Evolutionary conservation across 768 basidiomycete genomes (phyloP).

Genomic region (Trametes cubensis): DNA sequence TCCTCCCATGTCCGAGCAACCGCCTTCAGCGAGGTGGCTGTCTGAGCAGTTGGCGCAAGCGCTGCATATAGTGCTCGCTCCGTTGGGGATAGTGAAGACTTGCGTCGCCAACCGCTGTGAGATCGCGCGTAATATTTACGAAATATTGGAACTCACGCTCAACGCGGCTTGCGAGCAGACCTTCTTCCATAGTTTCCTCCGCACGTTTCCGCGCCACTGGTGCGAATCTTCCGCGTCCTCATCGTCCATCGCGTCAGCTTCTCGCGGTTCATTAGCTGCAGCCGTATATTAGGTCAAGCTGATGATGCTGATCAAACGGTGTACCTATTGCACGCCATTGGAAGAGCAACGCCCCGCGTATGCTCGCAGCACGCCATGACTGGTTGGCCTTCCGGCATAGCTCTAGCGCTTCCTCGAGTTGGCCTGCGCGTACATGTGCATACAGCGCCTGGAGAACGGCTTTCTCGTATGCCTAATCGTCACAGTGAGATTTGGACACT

Average conservation of each 20-base stretch:
- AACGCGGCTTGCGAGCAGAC: constrained; percentile 79
- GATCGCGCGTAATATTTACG: background rate
- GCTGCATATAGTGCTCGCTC: constrained; percentile 91
- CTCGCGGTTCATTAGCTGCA: constrained; percentile 51
- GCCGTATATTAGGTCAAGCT: no score
- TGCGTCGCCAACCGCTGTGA: background rate
- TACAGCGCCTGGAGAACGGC: constrained; percentile 77
- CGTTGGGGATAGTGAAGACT: constrained; percentile 62
- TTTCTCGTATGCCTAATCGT: constrained; percentile 74
- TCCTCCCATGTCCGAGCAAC: constrained; percentile 93
- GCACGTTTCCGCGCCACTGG: constrained; percentile 72
- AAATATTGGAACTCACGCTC: constrained; percentile 54
- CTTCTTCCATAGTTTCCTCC: constrained; percentile 84
- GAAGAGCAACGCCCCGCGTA: constrained; percentile 82
- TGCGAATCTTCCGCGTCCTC: constrained; percentile 36
- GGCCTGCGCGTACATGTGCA: constrained; percentile 81
- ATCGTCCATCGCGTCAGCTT: constrained; percentile 46
- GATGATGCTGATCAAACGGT: no score
- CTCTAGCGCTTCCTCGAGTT: constrained; percentile 81
- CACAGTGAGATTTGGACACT: background rate
- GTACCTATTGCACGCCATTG: constrained; percentile 73
- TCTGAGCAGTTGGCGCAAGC: constrained; percentile 72
- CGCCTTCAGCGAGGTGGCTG: constrained; percentile 63
- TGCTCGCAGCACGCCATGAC: constrained; percentile 89
- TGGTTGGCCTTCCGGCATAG: constrained; percentile 82